These are phyloP conservation scores for Malassezia sympodialis DNA, from an alignment of 1,284 basidiomycete genomes.

Conservation along the genomic window DNA sequence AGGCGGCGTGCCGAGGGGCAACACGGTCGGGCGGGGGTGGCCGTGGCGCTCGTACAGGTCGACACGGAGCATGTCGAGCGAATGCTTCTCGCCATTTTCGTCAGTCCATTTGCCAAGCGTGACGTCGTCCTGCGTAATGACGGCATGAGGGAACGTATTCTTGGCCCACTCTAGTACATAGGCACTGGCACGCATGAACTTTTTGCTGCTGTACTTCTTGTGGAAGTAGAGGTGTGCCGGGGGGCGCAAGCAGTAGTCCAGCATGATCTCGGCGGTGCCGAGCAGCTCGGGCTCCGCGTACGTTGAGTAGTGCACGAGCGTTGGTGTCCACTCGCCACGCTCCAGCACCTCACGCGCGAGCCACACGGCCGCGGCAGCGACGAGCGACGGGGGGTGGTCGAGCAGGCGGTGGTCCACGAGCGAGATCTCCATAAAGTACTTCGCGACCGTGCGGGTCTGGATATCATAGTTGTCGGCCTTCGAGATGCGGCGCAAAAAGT, in stretches of 20 bases:
- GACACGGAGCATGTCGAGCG: constrained; percentile 30
- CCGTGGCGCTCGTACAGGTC: constrained; percentile 29
- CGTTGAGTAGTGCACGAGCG: constrained; percentile 76
- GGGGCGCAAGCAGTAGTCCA: constrained; percentile 60
- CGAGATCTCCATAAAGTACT: constrained; percentile 69
- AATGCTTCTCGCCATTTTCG: constrained; percentile 20
- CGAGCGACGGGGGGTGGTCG: constrained; percentile 66
- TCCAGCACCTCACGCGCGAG: constrained; percentile 75
- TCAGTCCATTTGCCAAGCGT: constrained; percentile 15
- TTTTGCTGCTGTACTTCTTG: constrained; percentile 47
- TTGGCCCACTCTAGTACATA: constrained; percentile 44
- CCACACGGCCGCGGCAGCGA: constrained; percentile 85
- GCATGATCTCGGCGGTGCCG: constrained; percentile 80
- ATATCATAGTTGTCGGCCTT: constrained; percentile 56
- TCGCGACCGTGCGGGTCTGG: constrained; percentile 78
- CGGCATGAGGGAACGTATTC: constrained; percentile 33
- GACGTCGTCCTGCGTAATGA: constrained; percentile 22
- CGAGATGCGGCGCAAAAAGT: constrained; percentile 65
- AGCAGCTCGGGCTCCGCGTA: constrained; percentile 75
- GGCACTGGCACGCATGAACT: constrained; percentile 44
- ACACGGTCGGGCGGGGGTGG: constrained; percentile 26
- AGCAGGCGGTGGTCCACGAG: constrained; percentile 78
- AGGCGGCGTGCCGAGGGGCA: constrained; percentile 16
- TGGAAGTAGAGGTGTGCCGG: constrained; percentile 36
- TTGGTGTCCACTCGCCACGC: constrained; percentile 71